Conservation (phyloP, 1,284 basidiomycete genomes). For the Trichosporon faecale region DNA sequence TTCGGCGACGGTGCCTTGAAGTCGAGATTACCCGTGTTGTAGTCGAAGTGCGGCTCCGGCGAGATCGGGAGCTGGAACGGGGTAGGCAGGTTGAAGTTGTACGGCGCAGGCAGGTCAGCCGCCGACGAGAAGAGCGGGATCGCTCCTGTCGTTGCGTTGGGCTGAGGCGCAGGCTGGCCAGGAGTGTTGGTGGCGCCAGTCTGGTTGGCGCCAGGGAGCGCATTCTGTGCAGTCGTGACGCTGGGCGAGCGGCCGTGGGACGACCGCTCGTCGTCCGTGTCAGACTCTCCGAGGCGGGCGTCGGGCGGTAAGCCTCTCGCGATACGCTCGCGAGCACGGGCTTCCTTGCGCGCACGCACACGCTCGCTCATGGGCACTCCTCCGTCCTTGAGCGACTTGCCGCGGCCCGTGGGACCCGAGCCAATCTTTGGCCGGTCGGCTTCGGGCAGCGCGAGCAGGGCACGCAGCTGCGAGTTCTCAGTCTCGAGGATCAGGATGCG, state of each 20-base stretch:
- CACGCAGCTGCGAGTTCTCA: constrained; percentile 74
- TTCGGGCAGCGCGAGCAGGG: constrained; percentile 70
- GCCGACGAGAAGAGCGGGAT: constrained; percentile 26
- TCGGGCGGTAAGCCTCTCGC: constrained; percentile 32
- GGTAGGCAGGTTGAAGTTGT: constrained; percentile 44
- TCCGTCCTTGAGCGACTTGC: constrained; percentile 51
- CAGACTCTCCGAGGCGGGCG: constrained; percentile 19
- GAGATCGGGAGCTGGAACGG: constrained; percentile 43
- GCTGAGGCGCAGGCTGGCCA: constrained; percentile 2
- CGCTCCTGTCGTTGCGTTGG: constrained; percentile 4
- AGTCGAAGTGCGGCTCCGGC: constrained; percentile 34
- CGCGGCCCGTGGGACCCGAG: constrained; percentile 52
- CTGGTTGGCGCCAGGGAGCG: background rate
- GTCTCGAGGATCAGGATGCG: constrained; percentile 78
- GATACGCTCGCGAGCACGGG: constrained; percentile 40
- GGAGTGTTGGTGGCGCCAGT: background rate
- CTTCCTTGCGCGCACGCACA: constrained; percentile 50
- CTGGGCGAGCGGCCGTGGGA: constrained; percentile 32
- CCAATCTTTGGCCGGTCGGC: constrained; percentile 49
- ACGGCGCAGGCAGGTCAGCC: constrained; percentile 30
- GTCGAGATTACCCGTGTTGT: constrained; percentile 13
- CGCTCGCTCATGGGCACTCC: constrained; percentile 53
- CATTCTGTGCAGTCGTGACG: constrained; percentile 15
- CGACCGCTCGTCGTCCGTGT: constrained; percentile 25
- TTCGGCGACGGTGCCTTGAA: constrained; percentile 12